Evolutionary conservation across 2,329 filamentous ascomycete species (phyloP).

Genomic region (Fusarium xylarioides): DNA sequence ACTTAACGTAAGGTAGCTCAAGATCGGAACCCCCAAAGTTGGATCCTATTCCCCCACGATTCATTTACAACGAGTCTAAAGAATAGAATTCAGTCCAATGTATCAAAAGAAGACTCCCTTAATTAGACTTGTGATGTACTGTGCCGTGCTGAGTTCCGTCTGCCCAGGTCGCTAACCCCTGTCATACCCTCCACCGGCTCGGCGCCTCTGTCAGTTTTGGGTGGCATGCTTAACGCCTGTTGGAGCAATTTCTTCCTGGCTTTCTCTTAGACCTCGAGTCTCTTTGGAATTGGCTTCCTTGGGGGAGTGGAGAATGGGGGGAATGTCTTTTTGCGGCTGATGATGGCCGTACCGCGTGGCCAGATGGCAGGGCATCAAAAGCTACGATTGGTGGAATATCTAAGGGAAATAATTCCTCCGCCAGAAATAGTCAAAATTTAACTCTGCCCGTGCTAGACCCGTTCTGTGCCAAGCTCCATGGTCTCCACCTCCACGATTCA

Average conservation of each 20-base stretch:
- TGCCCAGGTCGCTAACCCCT: slow-evolving; percentile 20
- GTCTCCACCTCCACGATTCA: slow-evolving; percentile 27
- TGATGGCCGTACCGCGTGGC: slow-evolving; percentile 12
- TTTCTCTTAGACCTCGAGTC: not conserved
- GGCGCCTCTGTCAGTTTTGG: slow-evolving; percentile 29
- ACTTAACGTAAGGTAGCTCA: not conserved
- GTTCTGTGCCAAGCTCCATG: not conserved
- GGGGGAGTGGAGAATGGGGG: slow-evolving; percentile 33
- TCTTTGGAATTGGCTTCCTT: slow-evolving; percentile 9
- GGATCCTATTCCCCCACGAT: slow-evolving; percentile 24
- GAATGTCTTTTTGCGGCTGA: slow-evolving; percentile 13
- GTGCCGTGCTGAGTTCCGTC: slow-evolving; percentile 37
- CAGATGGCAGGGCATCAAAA: not conserved
- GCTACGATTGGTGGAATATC: slow-evolving; percentile 26
- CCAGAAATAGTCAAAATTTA: not conserved
- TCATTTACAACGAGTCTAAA: not conserved
- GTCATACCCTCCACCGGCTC: slow-evolving; percentile 28
- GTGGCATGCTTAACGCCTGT: slow-evolving; percentile 8
- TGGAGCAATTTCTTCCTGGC: slow-evolving; percentile 6
- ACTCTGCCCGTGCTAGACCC: slow-evolving; percentile 23
- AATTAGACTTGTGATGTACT: slow-evolving; percentile 6
- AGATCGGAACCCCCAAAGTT: slow-evolving; percentile 28
- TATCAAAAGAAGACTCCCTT: slow-evolving; percentile 2
- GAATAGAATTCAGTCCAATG: not conserved
- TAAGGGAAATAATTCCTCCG: slow-evolving; percentile 9